Evolutionary conservation across 495 filamentous ascomycete species (phyloP).

Genomic region (Lasiosphaeria miniovina): DNA sequence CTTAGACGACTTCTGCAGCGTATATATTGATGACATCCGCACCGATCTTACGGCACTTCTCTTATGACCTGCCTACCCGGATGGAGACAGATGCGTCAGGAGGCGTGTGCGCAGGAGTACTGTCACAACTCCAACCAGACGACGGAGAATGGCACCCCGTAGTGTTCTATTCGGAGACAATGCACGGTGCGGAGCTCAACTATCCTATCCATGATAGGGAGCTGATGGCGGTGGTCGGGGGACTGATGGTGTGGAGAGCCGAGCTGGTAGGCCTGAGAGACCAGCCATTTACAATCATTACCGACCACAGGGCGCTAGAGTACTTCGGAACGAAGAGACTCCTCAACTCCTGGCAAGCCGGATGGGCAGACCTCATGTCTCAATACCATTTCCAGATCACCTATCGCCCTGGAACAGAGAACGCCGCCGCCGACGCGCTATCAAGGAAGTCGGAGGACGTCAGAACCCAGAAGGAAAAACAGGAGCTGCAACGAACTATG

Average conservation of each 20-base stretch:
- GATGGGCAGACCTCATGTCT: conserved; percentile 1
- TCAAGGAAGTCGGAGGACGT: conserved; percentile 8
- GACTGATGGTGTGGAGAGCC: not conserved
- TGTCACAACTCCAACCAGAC: not conserved
- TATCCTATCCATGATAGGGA: conserved; percentile 9
- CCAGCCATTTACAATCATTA: not conserved
- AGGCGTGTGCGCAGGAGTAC: not conserved
- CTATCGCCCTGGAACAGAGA: conserved; percentile 1
- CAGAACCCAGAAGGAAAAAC: not conserved
- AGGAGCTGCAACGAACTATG: not conserved
- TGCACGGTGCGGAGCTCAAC: not conserved
- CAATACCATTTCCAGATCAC: too few species aligned
- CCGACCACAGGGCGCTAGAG: conserved; percentile 4
- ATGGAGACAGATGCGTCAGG: not conserved
- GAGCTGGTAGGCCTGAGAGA: conserved; percentile 1
- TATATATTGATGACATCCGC: too few species aligned
- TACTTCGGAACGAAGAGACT: conserved; percentile 6
- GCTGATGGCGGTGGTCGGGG: conserved; percentile 1
- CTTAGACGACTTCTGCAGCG: conserved; percentile 26
- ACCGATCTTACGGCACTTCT: conserved; percentile 1
- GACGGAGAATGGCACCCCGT: conserved; percentile 3
- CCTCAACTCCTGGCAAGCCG: not conserved
- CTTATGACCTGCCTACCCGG: not conserved
- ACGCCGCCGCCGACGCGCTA: conserved; percentile 4
- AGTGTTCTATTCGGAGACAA: not conserved